Conservation (phyloP, 2,329 filamentous ascomycete species). For the Xylariaceae sp. region DNA sequence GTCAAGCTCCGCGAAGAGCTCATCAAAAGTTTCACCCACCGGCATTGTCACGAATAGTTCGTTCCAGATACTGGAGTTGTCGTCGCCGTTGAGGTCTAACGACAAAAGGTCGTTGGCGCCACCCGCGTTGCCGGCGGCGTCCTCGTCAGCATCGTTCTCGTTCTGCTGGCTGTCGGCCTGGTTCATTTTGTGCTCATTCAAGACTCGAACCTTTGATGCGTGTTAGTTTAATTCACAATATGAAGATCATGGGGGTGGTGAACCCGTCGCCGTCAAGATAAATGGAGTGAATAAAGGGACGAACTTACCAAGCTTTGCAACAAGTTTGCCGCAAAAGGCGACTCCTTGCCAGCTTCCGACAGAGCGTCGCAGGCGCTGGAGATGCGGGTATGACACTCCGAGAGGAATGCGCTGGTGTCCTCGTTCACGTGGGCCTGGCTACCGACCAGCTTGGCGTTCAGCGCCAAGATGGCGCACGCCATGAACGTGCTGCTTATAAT, state of each 20-base stretch:
- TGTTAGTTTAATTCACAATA: slow-evolving; percentile 1
- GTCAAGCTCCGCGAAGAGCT: slow-evolving; percentile 24
- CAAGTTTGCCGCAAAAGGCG: slow-evolving; percentile 20
- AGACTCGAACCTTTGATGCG: slow-evolving; percentile 12
- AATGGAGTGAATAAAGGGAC: neutral
- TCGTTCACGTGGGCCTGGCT: neutral
- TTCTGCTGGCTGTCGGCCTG: slow-evolving; percentile 9
- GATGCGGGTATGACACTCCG: slow-evolving; percentile 16
- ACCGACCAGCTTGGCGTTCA: slow-evolving; percentile 4
- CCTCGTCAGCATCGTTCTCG: neutral
- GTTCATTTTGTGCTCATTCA: slow-evolving; percentile 20
- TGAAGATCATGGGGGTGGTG: neutral
- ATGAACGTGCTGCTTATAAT: slow-evolving; percentile 25
- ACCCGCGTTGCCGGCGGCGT: no score
- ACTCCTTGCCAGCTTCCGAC: slow-evolving; percentile 19
- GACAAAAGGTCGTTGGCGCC: no score
- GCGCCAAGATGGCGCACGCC: slow-evolving; percentile 24
- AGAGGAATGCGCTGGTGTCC: neutral
- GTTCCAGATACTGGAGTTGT: slow-evolving; percentile 19
- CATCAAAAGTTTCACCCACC: no score
- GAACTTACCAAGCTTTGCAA: slow-evolving; percentile 18
- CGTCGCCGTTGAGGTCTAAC: neutral
- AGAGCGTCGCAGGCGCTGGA: slow-evolving; percentile 20
- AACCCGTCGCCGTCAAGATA: no score
- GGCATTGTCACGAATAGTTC: no score